Evolutionary conservation across 345 rosid genomes (phyloP).

Genomic region (Mallotus nudiflorus): DNA sequence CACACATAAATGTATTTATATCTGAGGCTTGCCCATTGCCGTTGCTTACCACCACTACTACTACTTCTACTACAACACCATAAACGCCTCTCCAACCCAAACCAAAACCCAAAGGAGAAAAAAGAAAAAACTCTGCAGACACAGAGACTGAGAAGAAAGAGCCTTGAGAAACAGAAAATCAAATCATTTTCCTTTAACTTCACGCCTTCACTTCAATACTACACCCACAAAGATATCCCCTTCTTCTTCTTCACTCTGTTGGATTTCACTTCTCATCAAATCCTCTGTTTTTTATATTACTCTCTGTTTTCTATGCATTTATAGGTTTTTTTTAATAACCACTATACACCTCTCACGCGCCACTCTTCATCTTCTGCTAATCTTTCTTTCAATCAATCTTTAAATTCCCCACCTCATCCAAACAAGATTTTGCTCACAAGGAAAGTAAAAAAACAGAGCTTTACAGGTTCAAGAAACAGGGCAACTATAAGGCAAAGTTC

Average conservation of each 20-base stretch:
- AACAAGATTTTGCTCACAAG: background rate
- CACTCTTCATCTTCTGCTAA: background rate
- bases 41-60: background rate
- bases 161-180: slow-evolving; percentile 26
- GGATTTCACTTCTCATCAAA: slow-evolving; percentile 19
- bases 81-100: background rate
- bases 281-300: slow-evolving; percentile 3
- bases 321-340: background rate
- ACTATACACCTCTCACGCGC: slow-evolving; percentile 6
- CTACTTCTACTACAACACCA: background rate
- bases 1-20: slow-evolving; percentile 25
- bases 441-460: slow-evolving; percentile 27
- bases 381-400: slow-evolving; percentile 9
- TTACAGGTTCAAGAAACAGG: slow-evolving; percentile 24
- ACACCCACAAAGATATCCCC: background rate
- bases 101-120: background rate
- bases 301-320: slow-evolving; percentile 19
- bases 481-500: slow-evolving; percentile 12
- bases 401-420: slow-evolving; percentile 13
- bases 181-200: slow-evolving; percentile 33
- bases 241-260: background rate
- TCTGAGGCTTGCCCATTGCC: background rate
- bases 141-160: slow-evolving; percentile 4
- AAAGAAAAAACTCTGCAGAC: background rate
- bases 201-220: slow-evolving; percentile 34